Evolutionary conservation across 306 rosid species (phyloP), one percentile per base, ranked within the genome.

Genomic region (Elaeagnus macrophylla): DNA sequence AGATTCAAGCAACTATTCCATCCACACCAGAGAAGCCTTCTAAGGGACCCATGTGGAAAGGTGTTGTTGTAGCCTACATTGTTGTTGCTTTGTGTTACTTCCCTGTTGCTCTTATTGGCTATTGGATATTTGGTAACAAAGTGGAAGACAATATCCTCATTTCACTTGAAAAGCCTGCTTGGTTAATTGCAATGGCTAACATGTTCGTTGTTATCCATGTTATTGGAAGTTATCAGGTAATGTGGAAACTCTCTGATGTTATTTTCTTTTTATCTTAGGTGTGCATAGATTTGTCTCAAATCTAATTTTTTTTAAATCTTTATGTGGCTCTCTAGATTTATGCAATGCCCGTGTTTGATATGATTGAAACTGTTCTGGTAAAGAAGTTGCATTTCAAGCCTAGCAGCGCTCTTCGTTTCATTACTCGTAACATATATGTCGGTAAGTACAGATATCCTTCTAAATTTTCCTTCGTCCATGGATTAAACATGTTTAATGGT

Each of bases 1-100:
- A 89, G 67, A 89, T 89, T 65, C 95, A 89, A 56, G 95, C 95
- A 45, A 89, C 97, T 6, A 89, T 89, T 12, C 97, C 97, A 25
- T 85, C 95, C 0, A 73, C 94, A 0, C 79, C 82, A 0, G 88
- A 89, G 11, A 72, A 65, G 5, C 97, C 95, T 39, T 85, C 97
- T 9, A 89, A 83, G 68, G 83, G 66, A 13, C 88, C 97, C 1
- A 83, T 89, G 97, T 89, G 97, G 97, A 83, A 51, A 55, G 97
- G 97, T 13, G 89, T 69, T 1, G 0, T 83, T 3, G 74, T 77
- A 36, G 94, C 97, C 5, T 89, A 89, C 46, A 0, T 81, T 3
- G 88, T 84, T 8, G 97, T 89, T 8, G 94, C 88, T 19, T 10
- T 83, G 0, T 83, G 97, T 61, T 89, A 89, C 61, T 67, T 89